phyloP scores from a whole-genome alignment of 352 stramenopile genomes.

The Phytopythium oedochilum region DNA sequence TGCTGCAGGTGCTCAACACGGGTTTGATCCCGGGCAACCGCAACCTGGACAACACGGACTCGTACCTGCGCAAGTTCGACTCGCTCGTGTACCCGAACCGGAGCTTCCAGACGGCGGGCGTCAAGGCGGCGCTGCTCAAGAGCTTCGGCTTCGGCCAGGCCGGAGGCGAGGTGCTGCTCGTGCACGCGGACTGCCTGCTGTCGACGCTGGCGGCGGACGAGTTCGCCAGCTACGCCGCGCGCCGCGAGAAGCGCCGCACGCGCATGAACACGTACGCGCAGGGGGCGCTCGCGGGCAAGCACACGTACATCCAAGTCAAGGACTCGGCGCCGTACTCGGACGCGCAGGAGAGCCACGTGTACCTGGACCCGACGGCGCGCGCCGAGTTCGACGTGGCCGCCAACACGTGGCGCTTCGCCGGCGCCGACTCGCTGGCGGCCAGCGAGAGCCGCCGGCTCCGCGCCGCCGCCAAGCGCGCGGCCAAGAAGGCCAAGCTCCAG shows the following conservation, averaged over 20 bases:
- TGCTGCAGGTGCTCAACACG: slow-evolving; percentile 77
- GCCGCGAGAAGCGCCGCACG: slow-evolving; percentile 51
- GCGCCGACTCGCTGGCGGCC: slow-evolving; percentile 25
- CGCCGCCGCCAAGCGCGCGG: slow-evolving; percentile 27
- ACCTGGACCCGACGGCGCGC: slow-evolving; percentile 77
- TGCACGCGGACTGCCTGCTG: slow-evolving; percentile 74
- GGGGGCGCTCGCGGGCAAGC: slow-evolving; percentile 71
- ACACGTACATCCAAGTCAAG: slow-evolving; percentile 78
- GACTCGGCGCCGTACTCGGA: slow-evolving; percentile 73
- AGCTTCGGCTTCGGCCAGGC: slow-evolving; percentile 85
- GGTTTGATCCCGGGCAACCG: slow-evolving; percentile 76
- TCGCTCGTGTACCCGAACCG: slow-evolving; percentile 82
- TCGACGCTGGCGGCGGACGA: slow-evolving; percentile 40
- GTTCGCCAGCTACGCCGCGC: slow-evolving; percentile 55
- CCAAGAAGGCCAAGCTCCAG: slow-evolving; percentile 36
- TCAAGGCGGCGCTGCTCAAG: slow-evolving; percentile 82
- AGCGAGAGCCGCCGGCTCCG: slow-evolving; percentile 24
- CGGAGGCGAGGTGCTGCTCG: slow-evolving; percentile 62
- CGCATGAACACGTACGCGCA: slow-evolving; percentile 79
- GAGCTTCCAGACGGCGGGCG: slow-evolving; percentile 65
- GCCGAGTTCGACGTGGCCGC: slow-evolving; percentile 62
- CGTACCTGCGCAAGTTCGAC: slow-evolving; percentile 65
- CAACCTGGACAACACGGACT: slow-evolving; percentile 79
- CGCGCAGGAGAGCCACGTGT: slow-evolving; percentile 80
- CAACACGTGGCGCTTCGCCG: slow-evolving; percentile 73